Conservation (phyloP, 2,329 filamentous ascomycete genomes). For the Cercospora janseana region DNA sequence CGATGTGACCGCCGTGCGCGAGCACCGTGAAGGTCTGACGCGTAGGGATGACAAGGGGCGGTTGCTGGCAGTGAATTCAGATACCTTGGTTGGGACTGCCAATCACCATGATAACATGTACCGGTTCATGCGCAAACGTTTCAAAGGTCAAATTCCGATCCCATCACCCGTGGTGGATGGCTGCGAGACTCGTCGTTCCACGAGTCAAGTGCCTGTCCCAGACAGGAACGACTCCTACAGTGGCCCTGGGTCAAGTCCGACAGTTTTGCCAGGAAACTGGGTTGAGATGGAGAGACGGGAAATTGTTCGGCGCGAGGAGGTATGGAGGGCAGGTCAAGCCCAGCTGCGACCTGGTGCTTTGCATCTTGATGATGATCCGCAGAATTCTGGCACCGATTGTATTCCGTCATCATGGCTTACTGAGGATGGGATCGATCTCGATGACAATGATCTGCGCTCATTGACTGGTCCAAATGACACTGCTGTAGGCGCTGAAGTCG, state of each 20-base stretch:
- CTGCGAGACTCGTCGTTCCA: background rate
- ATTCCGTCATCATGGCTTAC: background rate
- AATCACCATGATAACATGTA: background rate
- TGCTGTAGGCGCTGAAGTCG: background rate
- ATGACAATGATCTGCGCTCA: background rate
- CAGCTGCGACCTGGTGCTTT: background rate
- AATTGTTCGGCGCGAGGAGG: background rate
- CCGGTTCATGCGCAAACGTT: background rate
- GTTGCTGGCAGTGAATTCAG: background rate
- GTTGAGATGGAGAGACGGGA: background rate
- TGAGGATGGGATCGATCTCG: background rate
- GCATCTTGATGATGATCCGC: background rate
- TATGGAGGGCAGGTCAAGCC: background rate
- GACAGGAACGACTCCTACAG: no score
- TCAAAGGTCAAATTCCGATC: background rate
- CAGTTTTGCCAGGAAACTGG: background rate
- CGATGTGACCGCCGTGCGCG: background rate
- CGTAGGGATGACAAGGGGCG: background rate
- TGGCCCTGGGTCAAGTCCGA: background rate
- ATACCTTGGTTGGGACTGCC: background rate
- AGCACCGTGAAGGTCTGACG: slow-evolving; percentile 1
- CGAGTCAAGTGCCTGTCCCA: no score
- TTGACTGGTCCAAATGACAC: background rate
- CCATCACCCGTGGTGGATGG: background rate
- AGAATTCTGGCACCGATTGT: background rate